A percentile compares a stretch with the other conserved stretches of the same genome.
These are phyloP conservation scores for Skeletonema tropicum DNA, from an alignment of 108 stramenopile genomes.

Conservation along the genomic window DNA sequence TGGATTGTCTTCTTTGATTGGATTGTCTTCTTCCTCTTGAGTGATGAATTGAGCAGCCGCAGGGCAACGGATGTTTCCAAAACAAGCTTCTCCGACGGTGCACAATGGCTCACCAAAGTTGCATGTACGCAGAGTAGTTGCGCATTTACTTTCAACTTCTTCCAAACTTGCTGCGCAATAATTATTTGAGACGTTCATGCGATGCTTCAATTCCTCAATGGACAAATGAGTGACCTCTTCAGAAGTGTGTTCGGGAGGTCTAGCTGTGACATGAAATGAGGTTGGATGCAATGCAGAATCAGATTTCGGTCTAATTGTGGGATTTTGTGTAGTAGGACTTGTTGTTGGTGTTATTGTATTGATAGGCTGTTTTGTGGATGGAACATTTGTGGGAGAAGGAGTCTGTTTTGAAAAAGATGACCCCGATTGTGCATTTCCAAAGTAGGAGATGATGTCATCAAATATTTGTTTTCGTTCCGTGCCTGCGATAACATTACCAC, in stretches of 20 bases:
- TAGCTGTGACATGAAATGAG: not conserved
- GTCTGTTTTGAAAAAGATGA: conserved; percentile 3
- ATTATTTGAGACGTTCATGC: conserved; percentile 29
- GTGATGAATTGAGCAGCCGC: conserved; percentile 4
- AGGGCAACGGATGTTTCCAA: conserved; percentile 32
- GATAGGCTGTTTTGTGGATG: not conserved
- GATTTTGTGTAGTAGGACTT: not conserved
- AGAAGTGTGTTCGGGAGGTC: conserved; percentile 9
- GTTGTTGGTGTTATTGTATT: not conserved
- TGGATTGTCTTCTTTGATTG: not conserved
- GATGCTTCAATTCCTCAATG: conserved; percentile 24
- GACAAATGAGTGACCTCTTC: conserved; percentile 10
- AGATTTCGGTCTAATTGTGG: conserved; percentile 4
- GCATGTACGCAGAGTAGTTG: conserved; percentile 30
- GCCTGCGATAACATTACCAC: conserved; percentile 27
- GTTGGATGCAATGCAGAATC: not conserved
- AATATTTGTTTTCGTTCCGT: conserved; percentile 28
- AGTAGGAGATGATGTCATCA: conserved; percentile 26
- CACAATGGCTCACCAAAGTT: conserved; percentile 39
- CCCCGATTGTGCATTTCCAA: conserved; percentile 28
- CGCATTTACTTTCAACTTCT: conserved; percentile 30
- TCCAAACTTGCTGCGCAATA: conserved; percentile 42
- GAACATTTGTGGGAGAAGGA: conserved; percentile 2
- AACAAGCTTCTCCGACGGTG: conserved; percentile 33
- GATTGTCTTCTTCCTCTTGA: not conserved